Percentiles rank a stretch among this genome's conserved stretches.
phyloP scores from a whole-genome alignment of 2,329 filamentous ascomycete species.

The Xylaria sp. region DNA sequence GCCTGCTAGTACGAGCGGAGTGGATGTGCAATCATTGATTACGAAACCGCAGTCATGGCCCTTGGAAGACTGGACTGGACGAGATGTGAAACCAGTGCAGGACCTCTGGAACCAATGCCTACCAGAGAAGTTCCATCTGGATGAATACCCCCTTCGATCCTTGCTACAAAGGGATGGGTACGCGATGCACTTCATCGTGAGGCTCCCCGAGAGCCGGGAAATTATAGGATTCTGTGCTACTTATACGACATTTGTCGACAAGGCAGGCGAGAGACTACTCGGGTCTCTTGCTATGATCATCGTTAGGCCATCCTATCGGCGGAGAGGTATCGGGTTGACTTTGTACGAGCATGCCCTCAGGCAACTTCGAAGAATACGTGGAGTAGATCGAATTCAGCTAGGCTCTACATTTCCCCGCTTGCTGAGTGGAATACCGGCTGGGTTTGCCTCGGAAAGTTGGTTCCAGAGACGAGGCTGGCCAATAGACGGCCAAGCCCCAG shows the following conservation, averaged over 20 bases:
- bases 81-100: slow-evolving; percentile 42
- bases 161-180: slow-evolving; percentile 59
- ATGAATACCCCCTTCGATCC: slow-evolving; percentile 44
- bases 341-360: slow-evolving; percentile 56
- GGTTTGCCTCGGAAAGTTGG: slow-evolving; percentile 51
- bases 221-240: slow-evolving; percentile 63
- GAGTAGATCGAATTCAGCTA: slow-evolving; percentile 57
- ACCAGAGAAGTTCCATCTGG: slow-evolving; percentile 50
- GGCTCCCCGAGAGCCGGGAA: slow-evolving; percentile 46
- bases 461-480: slow-evolving; percentile 58
- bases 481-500: slow-evolving; percentile 47
- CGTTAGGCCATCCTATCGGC: slow-evolving; percentile 51
- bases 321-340: slow-evolving; percentile 54
- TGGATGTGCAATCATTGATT: slow-evolving; percentile 37
- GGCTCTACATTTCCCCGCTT: slow-evolving; percentile 63
- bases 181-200: slow-evolving; percentile 59
- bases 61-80: slow-evolving; percentile 42
- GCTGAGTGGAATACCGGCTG: slow-evolving; percentile 55
- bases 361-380: slow-evolving; percentile 53
- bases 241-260: slow-evolving; percentile 60
- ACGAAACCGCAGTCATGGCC: slow-evolving; percentile 44
- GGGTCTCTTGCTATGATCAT: slow-evolving; percentile 59
- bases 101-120: slow-evolving; percentile 52
- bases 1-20: slow-evolving; percentile 16
- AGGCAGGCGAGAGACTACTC: slow-evolving; percentile 53